Percentiles rank a stretch among this genome's conserved stretches.
Conservation (phyloP, 306 rosid species). For the Quercus variabilis region DNA sequence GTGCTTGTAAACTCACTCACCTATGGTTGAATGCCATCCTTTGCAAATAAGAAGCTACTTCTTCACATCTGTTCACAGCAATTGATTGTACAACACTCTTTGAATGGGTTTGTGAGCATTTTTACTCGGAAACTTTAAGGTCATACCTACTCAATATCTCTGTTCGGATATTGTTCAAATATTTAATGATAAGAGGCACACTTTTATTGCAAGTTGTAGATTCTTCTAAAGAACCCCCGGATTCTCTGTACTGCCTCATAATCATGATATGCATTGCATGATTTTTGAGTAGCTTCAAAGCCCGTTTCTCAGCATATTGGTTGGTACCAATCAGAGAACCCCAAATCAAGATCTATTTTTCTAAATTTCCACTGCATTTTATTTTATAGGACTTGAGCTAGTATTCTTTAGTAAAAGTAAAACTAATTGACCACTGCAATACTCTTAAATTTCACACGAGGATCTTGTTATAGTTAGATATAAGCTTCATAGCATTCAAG, state of each 20-base stretch:
- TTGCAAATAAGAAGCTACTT: slow-evolving; percentile 63
- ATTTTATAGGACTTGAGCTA: too few relatives aligned
- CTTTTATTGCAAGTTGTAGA: background rate
- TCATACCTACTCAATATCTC: background rate
- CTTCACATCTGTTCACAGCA: slow-evolving; percentile 11
- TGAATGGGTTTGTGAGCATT: background rate
- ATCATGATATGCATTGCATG: background rate
- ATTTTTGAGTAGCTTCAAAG: background rate
- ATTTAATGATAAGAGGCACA: background rate
- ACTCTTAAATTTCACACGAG: too few relatives aligned
- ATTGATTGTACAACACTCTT: slow-evolving; percentile 6
- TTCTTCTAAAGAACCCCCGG: background rate
- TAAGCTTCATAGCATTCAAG: too few relatives aligned
- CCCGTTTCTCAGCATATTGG: background rate
- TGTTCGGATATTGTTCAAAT: background rate
- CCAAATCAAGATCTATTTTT: too few relatives aligned
- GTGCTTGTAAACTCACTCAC: slow-evolving; percentile 24
- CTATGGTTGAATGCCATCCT: slow-evolving; percentile 47
- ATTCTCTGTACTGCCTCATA: background rate
- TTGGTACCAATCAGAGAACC: too few relatives aligned
- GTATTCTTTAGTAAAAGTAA: background rate
- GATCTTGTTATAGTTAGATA: too few relatives aligned
- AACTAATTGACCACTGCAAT: background rate
- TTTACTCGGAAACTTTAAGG: background rate
- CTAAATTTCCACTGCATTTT: too few relatives aligned